Base-by-base conservation (phyloP, 208 protist species). In the Trypanosoma melophagium region DNA sequence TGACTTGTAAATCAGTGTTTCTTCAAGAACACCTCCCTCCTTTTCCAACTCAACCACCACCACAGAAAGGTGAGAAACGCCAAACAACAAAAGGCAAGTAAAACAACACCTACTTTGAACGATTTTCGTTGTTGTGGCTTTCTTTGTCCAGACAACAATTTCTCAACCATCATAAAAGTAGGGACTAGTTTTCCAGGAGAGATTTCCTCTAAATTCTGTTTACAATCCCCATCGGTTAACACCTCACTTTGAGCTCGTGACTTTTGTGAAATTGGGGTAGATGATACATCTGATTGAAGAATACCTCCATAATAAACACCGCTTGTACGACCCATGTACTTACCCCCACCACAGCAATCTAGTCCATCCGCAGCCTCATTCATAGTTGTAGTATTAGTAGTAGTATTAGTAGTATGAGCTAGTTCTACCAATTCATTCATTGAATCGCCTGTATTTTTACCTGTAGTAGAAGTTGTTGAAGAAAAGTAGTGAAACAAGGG, bases 221-320 rank as follows among this genome's bases (percentile, higher is more conserved):
- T 22, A 55, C 7, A 7, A 25, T 25, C 51, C 14, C 14, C 24
- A 22, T 12, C 13, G 38, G 25, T 41, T 5, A 54, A 22, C 45
- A 67, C 50, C 24, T 24, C 25, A 60, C 28, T 35, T 35, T 35
- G 28, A 35, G 28, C 3, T 35, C 28, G 28, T 35, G 1, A 5
- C 28, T 35, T 1, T 5, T 5, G 28, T 5, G 5, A 7, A 35
- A 35, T 35, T 5, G 28, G 28, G 5, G 28, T 35, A 35, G 28
- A 35, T 35, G 28, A 7, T 5, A 35, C 1, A 5, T 35, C 28
- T 28, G 65, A 47, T 40, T 58, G 72, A 52, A 80, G 61, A 42
- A 81, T 24, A 40, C 69, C 61, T 14, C 83, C 83, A 59, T 89
- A 89, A 64, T 79, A 86, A 5, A 86, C 72, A 35, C 83, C 83